Evolutionary conservation across 139 green algal genomes (phyloP).

Genomic region (Chlamydomonas applanata): DNA sequence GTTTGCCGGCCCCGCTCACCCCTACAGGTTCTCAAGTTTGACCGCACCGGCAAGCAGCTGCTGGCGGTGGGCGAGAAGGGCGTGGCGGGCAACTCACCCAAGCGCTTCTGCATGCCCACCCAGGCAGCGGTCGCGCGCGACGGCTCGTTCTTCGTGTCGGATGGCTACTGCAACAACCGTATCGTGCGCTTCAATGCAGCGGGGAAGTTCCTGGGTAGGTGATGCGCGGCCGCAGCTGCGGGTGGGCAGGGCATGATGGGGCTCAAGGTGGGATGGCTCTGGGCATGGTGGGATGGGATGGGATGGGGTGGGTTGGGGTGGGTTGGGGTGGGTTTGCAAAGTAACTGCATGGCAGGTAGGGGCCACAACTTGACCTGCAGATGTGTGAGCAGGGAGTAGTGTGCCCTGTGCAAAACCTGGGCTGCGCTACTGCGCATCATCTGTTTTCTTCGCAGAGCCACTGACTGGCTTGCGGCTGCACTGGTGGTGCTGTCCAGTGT

Average conservation of each 20-base stretch:
- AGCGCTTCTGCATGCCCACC: slow-evolving; percentile 82
- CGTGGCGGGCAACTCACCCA: slow-evolving; percentile 39
- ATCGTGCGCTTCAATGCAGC: slow-evolving; percentile 40
- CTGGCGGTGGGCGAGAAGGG: slow-evolving; percentile 50
- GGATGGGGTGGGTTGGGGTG: too few relatives aligned
- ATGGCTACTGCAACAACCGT: slow-evolving; percentile 77
- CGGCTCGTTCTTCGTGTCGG: slow-evolving; percentile 72
- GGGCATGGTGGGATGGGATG: too few relatives aligned
- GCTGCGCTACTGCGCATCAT: too few relatives aligned
- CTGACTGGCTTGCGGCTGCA: too few relatives aligned
- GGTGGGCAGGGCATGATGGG: not conserved
- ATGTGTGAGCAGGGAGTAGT: not conserved
- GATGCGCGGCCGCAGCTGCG: too few relatives aligned
- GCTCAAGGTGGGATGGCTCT: too few relatives aligned
- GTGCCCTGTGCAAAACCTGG: too few relatives aligned
- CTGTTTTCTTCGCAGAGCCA: too few relatives aligned
- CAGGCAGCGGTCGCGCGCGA: slow-evolving; percentile 67
- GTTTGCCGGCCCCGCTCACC: not conserved
- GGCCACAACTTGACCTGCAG: not conserved
- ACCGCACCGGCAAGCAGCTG: slow-evolving; percentile 43
- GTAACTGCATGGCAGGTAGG: too few relatives aligned
- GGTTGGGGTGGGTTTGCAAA: too few relatives aligned
- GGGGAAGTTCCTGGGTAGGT: slow-evolving; percentile 38
- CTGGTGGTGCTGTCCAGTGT: too few relatives aligned
- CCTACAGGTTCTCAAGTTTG: slow-evolving; percentile 66